Evolutionary conservation across 129 eudicot species (phyloP).

Genomic region (Gnaphalium uliginosum): DNA sequence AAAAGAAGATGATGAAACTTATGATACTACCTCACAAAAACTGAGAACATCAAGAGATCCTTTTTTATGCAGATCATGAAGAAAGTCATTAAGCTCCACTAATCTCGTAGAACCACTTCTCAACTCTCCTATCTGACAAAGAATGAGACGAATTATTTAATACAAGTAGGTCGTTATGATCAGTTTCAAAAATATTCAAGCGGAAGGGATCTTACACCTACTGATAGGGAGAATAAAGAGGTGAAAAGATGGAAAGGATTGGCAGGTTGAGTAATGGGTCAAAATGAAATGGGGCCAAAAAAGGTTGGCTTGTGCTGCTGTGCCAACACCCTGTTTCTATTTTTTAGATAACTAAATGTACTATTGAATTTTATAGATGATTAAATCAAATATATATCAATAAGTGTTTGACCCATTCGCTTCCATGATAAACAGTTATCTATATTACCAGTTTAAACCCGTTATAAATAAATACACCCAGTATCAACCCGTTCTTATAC

Average conservation of each 20-base stretch:
- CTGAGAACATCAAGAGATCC: slow-evolving; percentile 83
- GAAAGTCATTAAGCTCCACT: not conserved
- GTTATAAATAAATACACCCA: not conserved
- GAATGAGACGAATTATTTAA: not conserved
- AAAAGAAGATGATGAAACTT: not conserved
- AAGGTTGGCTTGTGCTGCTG: too few relatives aligned
- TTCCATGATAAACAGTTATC: not conserved
- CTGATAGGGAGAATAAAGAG: too few relatives aligned
- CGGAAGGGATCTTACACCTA: not conserved
- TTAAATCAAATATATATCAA: too few relatives aligned
- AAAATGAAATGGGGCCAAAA: too few relatives aligned
- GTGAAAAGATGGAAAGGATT: too few relatives aligned
- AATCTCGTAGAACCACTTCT: not conserved
- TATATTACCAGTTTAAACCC: not conserved
- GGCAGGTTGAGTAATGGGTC: too few relatives aligned
- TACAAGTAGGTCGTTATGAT: not conserved
- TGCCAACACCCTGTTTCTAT: too few relatives aligned
- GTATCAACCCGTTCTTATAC: not conserved
- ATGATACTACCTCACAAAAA: slow-evolving; percentile 80
- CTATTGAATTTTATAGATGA: too few relatives aligned
- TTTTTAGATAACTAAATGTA: not conserved
- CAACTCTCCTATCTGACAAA: not conserved
- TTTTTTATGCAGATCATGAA: slow-evolving; percentile 76
- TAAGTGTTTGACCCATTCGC: not conserved
- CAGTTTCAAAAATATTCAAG: not conserved